Percentiles rank a stretch among this genome's conserved stretches.
Evolutionary conservation across 805 yeast species (phyloP).

Genomic region (Candida xiaguanensis): DNA sequence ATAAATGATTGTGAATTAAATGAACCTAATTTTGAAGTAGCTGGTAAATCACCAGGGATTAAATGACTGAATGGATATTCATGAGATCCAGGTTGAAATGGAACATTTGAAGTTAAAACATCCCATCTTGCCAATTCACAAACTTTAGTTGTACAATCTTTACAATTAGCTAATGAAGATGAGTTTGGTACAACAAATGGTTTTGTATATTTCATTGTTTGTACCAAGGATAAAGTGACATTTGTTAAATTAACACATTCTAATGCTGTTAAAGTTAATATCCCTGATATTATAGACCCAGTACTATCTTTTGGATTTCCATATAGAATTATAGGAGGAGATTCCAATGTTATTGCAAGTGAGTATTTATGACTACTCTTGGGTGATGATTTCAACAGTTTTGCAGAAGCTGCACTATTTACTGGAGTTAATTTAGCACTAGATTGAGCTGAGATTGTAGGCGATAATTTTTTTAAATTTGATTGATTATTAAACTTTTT

Average conservation of each 20-base stretch:
- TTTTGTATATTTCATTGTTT: conserved; percentile 59
- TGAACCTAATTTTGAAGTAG: conserved; percentile 65
- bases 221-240: conserved; percentile 68
- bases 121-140: conserved; percentile 86
- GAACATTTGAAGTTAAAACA: conserved; percentile 55
- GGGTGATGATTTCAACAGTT: not conserved
- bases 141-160: conserved; percentile 50
- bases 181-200: conserved; percentile 61
- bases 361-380: conserved; percentile 12
- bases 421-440: conserved; percentile 1
- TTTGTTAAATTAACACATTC: conserved; percentile 50
- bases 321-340: conserved; percentile 86
- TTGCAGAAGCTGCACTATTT: not conserved
- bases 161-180: conserved; percentile 46
- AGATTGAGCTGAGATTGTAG: not conserved
- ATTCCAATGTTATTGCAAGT: conserved; percentile 65
- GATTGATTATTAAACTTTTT: conserved; percentile 2
- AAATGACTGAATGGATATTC: conserved; percentile 91
- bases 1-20: conserved; percentile 48
- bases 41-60: conserved; percentile 84
- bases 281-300: conserved; percentile 84
- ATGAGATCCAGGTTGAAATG: conserved; percentile 67
- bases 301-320: conserved; percentile 76
- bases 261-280: conserved; percentile 32
- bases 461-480: not conserved